Conservation (phyloP, 2,329 filamentous ascomycete species). For the Tolypocladium tundrense region DNA sequence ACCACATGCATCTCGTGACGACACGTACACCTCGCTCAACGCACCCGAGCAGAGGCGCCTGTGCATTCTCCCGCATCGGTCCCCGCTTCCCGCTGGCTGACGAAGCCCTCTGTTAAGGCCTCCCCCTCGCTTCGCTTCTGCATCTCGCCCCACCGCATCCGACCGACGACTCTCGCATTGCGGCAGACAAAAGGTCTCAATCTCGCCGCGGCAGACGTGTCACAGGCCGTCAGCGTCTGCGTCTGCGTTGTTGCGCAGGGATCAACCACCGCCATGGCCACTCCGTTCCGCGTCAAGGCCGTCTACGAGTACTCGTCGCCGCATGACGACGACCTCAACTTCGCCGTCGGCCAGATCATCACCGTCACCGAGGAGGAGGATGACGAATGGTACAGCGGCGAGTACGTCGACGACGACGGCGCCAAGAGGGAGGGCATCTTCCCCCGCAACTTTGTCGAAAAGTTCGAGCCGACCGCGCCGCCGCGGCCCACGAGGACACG, state of each 20-base stretch:
- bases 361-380: conserved; percentile 90
- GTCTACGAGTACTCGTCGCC: conserved; percentile 87
- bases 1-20: neutral
- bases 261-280: conserved; percentile 48
- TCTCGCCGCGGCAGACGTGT: conserved; percentile 6
- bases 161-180: neutral
- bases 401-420: conserved; percentile 71
- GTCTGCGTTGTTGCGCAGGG: conserved; percentile 5
- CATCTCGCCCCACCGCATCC: neutral
- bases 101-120: conserved; percentile 4
- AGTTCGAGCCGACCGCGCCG: conserved; percentile 83
- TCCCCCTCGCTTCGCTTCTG: conserved; percentile 2
- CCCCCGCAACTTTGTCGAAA: conserved; percentile 94
- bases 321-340: conserved; percentile 92
- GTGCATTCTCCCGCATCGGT: neutral
- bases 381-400: conserved; percentile 84
- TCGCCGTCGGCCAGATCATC: conserved; percentile 77
- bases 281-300: conserved; percentile 88
- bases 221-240: conserved; percentile 3
- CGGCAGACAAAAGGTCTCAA: conserved; percentile 2
- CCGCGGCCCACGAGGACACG: conserved; percentile 71
- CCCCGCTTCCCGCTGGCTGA: conserved; percentile 9
- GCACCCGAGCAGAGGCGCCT: neutral
- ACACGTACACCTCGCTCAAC: neutral
- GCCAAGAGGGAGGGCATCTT: conserved; percentile 77